Conservation (phyloP, 2,329 filamentous ascomycete genomes). For the Ascochyta clinopodiicola region DNA sequence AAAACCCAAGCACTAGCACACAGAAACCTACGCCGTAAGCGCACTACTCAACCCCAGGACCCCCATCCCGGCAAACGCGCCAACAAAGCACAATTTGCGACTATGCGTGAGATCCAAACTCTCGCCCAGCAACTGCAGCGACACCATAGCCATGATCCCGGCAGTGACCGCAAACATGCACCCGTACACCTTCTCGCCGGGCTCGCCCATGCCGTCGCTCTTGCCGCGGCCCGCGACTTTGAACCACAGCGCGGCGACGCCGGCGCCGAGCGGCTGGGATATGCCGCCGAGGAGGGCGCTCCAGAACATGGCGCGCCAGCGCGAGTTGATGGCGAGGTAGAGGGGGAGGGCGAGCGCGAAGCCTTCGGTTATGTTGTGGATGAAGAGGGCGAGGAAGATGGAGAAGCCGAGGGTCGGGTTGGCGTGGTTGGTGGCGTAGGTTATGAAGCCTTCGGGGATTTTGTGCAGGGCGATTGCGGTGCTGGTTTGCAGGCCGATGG, state of each 20-base stretch:
- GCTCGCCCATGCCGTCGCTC: conserved; percentile 51
- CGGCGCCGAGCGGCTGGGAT: conserved; percentile 86
- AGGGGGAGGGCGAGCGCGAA: conserved; percentile 92
- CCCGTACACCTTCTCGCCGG: conserved; percentile 70
- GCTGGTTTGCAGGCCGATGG: conserved; percentile 93
- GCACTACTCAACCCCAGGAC: conserved; percentile 85
- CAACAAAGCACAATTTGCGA: conserved; percentile 76
- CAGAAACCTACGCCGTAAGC: conserved; percentile 66
- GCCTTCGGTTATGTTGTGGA: conserved; percentile 97
- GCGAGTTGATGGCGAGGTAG: conserved; percentile 85
- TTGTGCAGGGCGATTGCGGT: conserved; percentile 97
- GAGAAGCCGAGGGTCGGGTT: conserved; percentile 87
- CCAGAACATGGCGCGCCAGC: conserved; percentile 83
- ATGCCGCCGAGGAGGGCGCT: conserved; percentile 83
- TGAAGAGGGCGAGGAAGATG: conserved; percentile 93
- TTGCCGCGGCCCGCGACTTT: conserved; percentile 65
- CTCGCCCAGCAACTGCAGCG: conserved; percentile 86
- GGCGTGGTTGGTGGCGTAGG: conserved; percentile 96
- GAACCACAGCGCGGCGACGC: conserved; percentile 85
- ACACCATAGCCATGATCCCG: conserved; percentile 95
- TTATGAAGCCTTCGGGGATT: conserved; percentile 85
- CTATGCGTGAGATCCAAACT: conserved; percentile 82
- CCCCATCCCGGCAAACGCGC: conserved; percentile 86
- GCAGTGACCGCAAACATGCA: conserved; percentile 87
- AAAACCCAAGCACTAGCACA: not conserved